These are phyloP conservation scores for Bruguiera hainesii DNA, from an alignment of 441 rosid species.

Conservation along the genomic window DNA sequence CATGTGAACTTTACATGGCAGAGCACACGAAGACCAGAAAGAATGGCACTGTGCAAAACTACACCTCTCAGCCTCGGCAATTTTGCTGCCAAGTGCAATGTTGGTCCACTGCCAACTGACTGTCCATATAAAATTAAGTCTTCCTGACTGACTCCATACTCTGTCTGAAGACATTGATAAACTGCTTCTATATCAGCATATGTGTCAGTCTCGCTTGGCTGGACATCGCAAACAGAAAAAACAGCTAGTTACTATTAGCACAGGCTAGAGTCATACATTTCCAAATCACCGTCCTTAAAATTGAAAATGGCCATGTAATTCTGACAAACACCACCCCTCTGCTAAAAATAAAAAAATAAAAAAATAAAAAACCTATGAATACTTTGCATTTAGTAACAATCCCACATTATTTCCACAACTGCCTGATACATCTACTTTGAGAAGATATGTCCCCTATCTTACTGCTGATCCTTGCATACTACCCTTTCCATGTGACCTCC, in stretches of 20 bases:
- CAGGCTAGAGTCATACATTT: background rate
- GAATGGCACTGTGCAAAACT: slow-evolving; percentile 95
- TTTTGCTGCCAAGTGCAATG: slow-evolving; percentile 91
- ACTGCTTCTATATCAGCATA: slow-evolving; percentile 99
- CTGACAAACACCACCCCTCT: background rate
- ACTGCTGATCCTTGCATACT: background rate
- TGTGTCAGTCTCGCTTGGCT: slow-evolving; percentile 91
- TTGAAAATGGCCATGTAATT: too few relatives aligned
- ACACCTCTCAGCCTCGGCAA: slow-evolving; percentile 95
- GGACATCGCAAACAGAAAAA: slow-evolving; percentile 20
- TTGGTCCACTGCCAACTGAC: slow-evolving; percentile 98
- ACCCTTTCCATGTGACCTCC: background rate
- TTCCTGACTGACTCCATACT: slow-evolving; percentile 91
- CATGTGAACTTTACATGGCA: slow-evolving; percentile 87
- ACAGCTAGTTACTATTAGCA: slow-evolving; percentile 7
- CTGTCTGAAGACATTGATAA: slow-evolving; percentile 82
- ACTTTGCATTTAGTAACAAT: background rate
- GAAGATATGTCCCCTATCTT: background rate
- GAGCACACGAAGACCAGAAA: slow-evolving; percentile 97
- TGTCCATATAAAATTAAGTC: slow-evolving; percentile 91
- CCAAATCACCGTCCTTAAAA: too few relatives aligned
- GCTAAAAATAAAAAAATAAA: too few relatives aligned
- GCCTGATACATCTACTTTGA: background rate
- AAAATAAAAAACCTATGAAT: background rate
- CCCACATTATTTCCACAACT: background rate